Evolutionary conservation across 2,329 filamentous ascomycete genomes (phyloP).

Genomic region (Drechslerella coelobrocha): DNA sequence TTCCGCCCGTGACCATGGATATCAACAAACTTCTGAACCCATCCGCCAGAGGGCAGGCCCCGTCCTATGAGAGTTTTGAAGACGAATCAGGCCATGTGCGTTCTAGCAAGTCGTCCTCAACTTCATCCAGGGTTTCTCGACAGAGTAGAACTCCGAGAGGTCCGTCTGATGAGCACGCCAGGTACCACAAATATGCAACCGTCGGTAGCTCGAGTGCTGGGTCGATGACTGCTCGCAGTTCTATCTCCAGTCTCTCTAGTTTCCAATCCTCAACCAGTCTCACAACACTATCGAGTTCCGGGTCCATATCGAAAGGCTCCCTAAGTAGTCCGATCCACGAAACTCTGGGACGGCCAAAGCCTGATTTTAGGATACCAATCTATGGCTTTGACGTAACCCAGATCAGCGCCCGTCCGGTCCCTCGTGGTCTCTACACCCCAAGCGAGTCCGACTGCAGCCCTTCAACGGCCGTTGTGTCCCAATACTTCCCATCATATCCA

Average conservation of each 20-base stretch:
- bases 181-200: conserved; percentile 47
- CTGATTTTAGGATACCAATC: conserved; percentile 46
- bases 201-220: conserved; percentile 46
- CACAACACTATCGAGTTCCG: conserved; percentile 42
- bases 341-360: conserved; percentile 37
- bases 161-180: conserved; percentile 25
- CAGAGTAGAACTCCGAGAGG: conserved; percentile 30
- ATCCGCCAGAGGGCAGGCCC: conserved; percentile 25
- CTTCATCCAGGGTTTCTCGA: conserved; percentile 40
- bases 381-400: conserved; percentile 45
- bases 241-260: conserved; percentile 44
- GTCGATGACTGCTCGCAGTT: conserved; percentile 46
- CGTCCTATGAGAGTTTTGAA: conserved; percentile 6
- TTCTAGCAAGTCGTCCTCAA: conserved; percentile 40
- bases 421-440: conserved; percentile 44
- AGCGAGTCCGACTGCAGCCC: conserved; percentile 48
- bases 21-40: conserved; percentile 48
- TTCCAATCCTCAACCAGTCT: conserved; percentile 42
- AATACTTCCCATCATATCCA: conserved; percentile 39
- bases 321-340: conserved; percentile 45
- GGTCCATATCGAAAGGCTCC: conserved; percentile 41
- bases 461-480: conserved; percentile 39
- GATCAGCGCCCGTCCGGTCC: conserved; percentile 32
- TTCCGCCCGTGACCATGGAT: conserved; percentile 42
- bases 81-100: conserved; percentile 27